Conservation (phyloP, 345 rosid species). For the Melaleuca alternifolia region DNA sequence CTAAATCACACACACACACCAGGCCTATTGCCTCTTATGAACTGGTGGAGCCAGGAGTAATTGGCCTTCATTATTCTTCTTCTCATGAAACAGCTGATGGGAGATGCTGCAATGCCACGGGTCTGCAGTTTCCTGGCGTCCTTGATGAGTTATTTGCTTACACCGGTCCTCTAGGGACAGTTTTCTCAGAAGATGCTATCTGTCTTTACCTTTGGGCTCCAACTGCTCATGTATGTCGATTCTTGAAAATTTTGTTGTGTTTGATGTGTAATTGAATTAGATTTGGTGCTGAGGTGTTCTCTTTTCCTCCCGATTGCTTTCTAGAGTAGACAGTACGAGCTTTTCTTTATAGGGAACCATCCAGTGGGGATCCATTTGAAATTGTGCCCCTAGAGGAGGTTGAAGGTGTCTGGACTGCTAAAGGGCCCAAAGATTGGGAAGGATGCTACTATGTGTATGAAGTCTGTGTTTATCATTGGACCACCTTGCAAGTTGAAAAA, state of each 20-base stretch:
- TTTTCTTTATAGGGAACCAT: slow-evolving; percentile 38
- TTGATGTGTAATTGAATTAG: background rate
- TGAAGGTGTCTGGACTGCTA: slow-evolving; percentile 68
- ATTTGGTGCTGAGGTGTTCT: background rate
- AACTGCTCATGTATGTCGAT: slow-evolving; percentile 61
- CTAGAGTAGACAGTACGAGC: slow-evolving; percentile 53
- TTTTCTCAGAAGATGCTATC: slow-evolving; percentile 40
- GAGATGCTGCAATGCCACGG: slow-evolving; percentile 45
- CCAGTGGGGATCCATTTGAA: slow-evolving; percentile 39
- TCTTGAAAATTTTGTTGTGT: background rate
- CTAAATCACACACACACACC: background rate
- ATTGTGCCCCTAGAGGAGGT: slow-evolving; percentile 39
- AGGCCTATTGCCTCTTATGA: background rate
- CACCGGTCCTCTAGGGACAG: slow-evolving; percentile 85
- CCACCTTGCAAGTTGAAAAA: slow-evolving; percentile 59
- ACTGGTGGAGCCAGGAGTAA: background rate
- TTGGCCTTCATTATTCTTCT: background rate
- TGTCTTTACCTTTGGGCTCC: slow-evolving; percentile 86
- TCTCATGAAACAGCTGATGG: slow-evolving; percentile 37
- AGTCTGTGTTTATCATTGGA: slow-evolving; percentile 74
- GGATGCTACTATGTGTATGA: slow-evolving; percentile 79
- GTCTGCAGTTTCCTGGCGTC: slow-evolving; percentile 81
- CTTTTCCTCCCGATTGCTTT: slow-evolving; percentile 8
- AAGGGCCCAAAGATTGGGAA: slow-evolving; percentile 68
- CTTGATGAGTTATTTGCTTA: slow-evolving; percentile 76